phyloP scores from a whole-genome alignment of 1,284 basidiomycete species.

The Ceraceosorus bombacis region DNA sequence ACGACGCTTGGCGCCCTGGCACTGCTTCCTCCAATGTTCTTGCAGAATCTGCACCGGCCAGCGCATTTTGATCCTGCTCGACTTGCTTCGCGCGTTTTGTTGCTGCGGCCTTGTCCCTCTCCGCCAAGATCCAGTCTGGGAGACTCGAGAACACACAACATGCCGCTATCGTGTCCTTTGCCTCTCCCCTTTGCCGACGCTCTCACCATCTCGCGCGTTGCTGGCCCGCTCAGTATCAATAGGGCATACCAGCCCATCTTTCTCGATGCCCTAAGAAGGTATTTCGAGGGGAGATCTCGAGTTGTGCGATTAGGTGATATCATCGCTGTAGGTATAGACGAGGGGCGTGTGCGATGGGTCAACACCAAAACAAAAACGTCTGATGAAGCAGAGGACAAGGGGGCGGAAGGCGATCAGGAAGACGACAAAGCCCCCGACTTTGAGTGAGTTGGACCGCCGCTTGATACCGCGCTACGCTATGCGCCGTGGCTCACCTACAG shows the following conservation, averaged over 20 bases:
- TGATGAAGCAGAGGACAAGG: slow-evolving; percentile 6
- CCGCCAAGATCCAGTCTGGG: background rate
- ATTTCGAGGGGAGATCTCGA: slow-evolving; percentile 60
- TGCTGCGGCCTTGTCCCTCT: background rate
- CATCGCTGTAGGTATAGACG: slow-evolving; percentile 64
- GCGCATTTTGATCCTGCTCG: slow-evolving; percentile 15
- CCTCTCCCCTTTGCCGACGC: slow-evolving; percentile 40
- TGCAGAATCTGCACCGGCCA: slow-evolving; percentile 29
- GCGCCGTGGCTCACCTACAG: no score
- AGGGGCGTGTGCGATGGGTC: slow-evolving; percentile 46
- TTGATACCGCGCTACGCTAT: background rate
- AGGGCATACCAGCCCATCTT: slow-evolving; percentile 66
- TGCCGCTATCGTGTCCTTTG: slow-evolving; percentile 19
- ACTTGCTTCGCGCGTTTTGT: background rate
- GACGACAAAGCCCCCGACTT: slow-evolving; percentile 5
- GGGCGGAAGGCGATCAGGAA: background rate
- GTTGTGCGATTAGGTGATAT: slow-evolving; percentile 74
- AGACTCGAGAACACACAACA: background rate
- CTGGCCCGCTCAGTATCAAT: slow-evolving; percentile 69
- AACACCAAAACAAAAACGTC: slow-evolving; percentile 1
- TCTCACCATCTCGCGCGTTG: slow-evolving; percentile 72
- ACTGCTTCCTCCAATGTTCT: slow-evolving; percentile 28
- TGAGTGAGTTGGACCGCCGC: slow-evolving; percentile 1
- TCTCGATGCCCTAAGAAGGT: slow-evolving; percentile 60
- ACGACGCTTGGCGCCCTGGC: slow-evolving; percentile 9